A percentile compares a stretch with the other conserved stretches of the same genome.
Evolutionary conservation across 768 basidiomycete genomes (phyloP).

Genomic region (Baorangia bicolor): DNA sequence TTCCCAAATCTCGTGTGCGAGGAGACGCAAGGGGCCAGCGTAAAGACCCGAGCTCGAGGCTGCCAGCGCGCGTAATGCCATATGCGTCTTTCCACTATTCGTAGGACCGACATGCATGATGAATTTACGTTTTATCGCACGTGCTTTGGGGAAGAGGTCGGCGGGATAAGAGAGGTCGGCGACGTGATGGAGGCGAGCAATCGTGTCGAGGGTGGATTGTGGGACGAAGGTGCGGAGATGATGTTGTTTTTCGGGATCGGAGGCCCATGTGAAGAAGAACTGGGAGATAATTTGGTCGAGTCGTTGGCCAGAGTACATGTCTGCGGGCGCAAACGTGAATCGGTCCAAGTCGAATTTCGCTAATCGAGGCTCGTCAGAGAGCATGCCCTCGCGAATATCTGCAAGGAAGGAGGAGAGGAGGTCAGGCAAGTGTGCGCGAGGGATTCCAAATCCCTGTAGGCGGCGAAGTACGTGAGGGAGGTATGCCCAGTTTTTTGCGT

Average conservation of each 20-base stretch:
- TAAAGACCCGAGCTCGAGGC: no score
- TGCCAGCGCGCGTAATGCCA: no score
- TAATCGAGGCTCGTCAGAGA: conserved; percentile 12
- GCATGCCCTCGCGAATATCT: conserved; percentile 37
- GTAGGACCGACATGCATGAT: no score
- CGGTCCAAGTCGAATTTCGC: conserved; percentile 42
- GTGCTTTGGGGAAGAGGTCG: no score
- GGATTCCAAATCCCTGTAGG: conserved; percentile 50
- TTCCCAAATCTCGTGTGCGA: no score
- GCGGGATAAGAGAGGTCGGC: no score
- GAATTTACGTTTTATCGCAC: no score
- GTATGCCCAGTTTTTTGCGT: conserved; percentile 41
- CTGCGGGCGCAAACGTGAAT: conserved; percentile 38
- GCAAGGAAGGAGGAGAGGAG: conserved; percentile 44
- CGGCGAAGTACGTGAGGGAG: conserved; percentile 35
- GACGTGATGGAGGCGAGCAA: no score
- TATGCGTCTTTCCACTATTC: no score
- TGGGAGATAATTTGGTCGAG: conserved; percentile 49
- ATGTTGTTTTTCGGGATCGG: conserved; percentile 33
- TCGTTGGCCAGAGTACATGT: conserved; percentile 22
- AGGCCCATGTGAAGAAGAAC: conserved; percentile 57
- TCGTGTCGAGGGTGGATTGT: no score
- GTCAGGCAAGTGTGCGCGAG: conserved; percentile 33
- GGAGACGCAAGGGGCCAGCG: no score
- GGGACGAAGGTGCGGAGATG: no score